Base-by-base conservation (phyloP, 78 protist species). In the Dictyostelium discoideum region DNA sequence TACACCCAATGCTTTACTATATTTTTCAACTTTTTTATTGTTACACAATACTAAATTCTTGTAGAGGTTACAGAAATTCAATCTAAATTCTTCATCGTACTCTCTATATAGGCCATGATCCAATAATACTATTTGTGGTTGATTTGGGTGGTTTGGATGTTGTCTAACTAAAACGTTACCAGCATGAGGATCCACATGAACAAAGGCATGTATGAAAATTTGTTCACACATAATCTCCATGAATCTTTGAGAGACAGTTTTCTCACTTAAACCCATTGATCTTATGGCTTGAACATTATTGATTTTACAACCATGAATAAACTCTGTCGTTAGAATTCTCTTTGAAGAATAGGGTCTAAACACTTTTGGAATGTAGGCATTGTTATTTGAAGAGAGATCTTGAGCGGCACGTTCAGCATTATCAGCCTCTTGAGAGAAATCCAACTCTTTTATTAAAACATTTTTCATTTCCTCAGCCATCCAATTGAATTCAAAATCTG, bases 181-280 rank as follows among this genome's bases (percentile, higher is more conserved):
- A 5, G 60, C 37, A 29, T 94, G 97, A 8, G 95, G 93, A 50
- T 94, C 97, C 5, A 72, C 84, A 78, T 94, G 97, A 93, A 94
- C 60, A 84, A 94, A 94, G 0, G 97, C 97, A 94, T 94, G 97
- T 22, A 80, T 87, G 84, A 92, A 94, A 48, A 85, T 87, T 39
- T 92, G 93, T 24, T 94, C 97, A 3, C 88, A 80, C 26, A 26
- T 22, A 18, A 82, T 82, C 20, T 82, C 86, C 1, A 82, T 44
- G 37, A 82, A 82, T 16, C 39, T 46, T 14, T 50, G 72, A 1
- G 73, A 22, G 1, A 82, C 86, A 1, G 60, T 39, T 46, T 81
- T 81, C 18, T 60, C 93, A 3, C n/a, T 63, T 24, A 87, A 40
- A 8, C 96, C 96, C 86, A 60, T 39, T 39, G 86, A 50, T 85